phyloP scores from a whole-genome alignment of 2,329 filamentous ascomycete species.

The Fulvia fulva region DNA sequence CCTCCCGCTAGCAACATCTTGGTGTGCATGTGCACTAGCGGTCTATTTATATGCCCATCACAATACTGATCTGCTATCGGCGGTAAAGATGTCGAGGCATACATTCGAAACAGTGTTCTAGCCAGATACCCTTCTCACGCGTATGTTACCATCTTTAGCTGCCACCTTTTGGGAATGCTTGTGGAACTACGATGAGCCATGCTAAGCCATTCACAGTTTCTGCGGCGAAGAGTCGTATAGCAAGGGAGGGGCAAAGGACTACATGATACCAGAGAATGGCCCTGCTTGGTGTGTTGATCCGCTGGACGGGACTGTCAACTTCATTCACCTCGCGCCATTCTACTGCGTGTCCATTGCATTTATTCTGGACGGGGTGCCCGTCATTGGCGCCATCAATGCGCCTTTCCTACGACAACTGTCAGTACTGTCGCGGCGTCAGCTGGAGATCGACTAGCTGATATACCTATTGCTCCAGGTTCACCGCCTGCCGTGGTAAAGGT shows the following conservation, averaged over 20 bases:
- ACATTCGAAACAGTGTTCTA: constrained; percentile 50
- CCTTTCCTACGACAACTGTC: constrained; percentile 52
- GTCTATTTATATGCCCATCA: neutral
- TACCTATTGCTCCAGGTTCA: constrained; percentile 55
- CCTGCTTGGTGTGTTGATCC: constrained; percentile 76
- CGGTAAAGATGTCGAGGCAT: constrained; percentile 62
- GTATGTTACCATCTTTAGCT: constrained; percentile 43
- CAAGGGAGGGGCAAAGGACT: constrained; percentile 62
- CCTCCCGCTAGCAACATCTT: neutral
- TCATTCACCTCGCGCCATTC: constrained; percentile 75
- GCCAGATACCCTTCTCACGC: constrained; percentile 62
- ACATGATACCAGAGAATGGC: constrained; percentile 55
- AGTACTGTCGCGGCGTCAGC: neutral
- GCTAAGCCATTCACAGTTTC: constrained; percentile 52
- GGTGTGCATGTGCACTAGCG: neutral
- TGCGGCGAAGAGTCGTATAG: constrained; percentile 75
- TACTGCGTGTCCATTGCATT: constrained; percentile 76
- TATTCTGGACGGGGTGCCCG: constrained; percentile 54
- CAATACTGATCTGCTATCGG: constrained; percentile 4
- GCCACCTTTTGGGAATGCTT: neutral
- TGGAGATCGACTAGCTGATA: constrained; percentile 1
- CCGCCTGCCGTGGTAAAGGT: constrained; percentile 61
- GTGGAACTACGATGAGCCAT: neutral
- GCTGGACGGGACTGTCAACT: constrained; percentile 75
- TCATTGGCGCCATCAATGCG: constrained; percentile 69